Percentiles rank a stretch among this genome's conserved stretches.
Conservation (phyloP, 179 eudicot species). For the Vitellaria paradoxa region DNA sequence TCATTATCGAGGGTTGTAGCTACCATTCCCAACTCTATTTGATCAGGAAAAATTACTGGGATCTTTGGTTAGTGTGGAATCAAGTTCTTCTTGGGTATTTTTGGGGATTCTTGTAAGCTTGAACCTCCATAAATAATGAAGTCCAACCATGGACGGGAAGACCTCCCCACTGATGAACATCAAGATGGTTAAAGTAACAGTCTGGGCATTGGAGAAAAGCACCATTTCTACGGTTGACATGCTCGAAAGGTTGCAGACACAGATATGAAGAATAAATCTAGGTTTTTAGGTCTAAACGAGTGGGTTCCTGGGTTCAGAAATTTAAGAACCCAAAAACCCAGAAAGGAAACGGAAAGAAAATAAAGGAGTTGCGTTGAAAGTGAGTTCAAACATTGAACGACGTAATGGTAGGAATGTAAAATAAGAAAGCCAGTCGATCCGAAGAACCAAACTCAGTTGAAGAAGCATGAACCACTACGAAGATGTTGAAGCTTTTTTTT, state of each 20-base stretch:
- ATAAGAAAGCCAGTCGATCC: no score
- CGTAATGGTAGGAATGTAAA: no score
- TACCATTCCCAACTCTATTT: no score
- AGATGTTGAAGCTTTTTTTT: no score
- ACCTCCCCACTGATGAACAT: constrained; percentile 61
- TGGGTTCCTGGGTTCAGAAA: constrained; percentile 24
- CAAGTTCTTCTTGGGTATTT: no score
- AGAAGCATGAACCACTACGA: no score
- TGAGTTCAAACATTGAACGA: not conserved
- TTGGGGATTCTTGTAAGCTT: constrained; percentile 8
- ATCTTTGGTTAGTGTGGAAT: no score
- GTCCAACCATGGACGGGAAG: constrained; percentile 46
- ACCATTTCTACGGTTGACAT: constrained; percentile 70
- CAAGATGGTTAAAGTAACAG: constrained; percentile 33
- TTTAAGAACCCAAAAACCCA: constrained; percentile 40
- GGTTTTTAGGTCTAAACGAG: constrained; percentile 10
- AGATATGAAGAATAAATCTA: constrained; percentile 55
- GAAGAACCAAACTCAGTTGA: no score
- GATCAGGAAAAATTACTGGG: not conserved
- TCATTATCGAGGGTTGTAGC: no score
- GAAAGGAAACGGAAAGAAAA: constrained; percentile 22
- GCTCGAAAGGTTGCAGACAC: constrained; percentile 57
- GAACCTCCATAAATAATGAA: constrained; percentile 21
- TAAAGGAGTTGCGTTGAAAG: constrained; percentile 44
- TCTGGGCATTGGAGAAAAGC: constrained; percentile 57